Conservation (phyloP, 2,329 filamentous ascomycete species). For the Penicillium fuscoglaucum region DNA sequence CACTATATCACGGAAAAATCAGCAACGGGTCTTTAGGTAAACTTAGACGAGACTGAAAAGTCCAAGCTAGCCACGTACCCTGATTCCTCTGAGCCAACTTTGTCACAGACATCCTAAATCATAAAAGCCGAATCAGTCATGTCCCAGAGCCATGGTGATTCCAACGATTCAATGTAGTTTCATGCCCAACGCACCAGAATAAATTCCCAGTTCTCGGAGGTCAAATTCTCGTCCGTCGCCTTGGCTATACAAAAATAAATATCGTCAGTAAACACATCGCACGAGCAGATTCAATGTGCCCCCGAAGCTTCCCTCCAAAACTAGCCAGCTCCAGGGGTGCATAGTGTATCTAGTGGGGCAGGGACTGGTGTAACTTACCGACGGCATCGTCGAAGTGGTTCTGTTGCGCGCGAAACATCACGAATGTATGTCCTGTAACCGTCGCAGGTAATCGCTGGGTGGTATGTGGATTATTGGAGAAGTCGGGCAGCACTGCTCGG, state of each 20-base stretch:
- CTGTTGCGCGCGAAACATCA: conserved; percentile 63
- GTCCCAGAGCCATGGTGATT: not conserved
- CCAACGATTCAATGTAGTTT: not conserved
- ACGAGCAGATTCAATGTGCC: not conserved
- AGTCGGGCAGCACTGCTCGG: conserved; percentile 17
- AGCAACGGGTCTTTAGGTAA: conserved; percentile 9
- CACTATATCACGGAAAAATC: conserved; percentile 39
- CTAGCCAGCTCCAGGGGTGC: not conserved
- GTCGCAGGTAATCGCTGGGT: conserved; percentile 9
- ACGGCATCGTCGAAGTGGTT: conserved; percentile 71
- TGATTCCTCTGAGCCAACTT: conserved; percentile 53
- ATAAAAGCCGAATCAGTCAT: conserved; percentile 14
- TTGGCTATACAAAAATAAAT: conserved; percentile 54
- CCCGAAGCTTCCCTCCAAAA: not conserved
- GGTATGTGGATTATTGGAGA: conserved; percentile 7
- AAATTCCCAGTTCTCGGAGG: conserved; percentile 76
- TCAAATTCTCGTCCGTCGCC: conserved; percentile 97
- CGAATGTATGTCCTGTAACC: conserved; percentile 16
- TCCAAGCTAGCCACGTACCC: conserved; percentile 37
- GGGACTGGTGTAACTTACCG: conserved; percentile 49
- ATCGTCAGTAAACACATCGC: conserved; percentile 28
- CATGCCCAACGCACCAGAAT: conserved; percentile 54
- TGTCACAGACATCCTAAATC: conserved; percentile 60
- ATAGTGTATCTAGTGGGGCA: not conserved
- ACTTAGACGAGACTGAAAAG: not conserved